phyloP scores from a whole-genome alignment of 2,329 filamentous ascomycete species.

The Fusarium goolgardi region DNA sequence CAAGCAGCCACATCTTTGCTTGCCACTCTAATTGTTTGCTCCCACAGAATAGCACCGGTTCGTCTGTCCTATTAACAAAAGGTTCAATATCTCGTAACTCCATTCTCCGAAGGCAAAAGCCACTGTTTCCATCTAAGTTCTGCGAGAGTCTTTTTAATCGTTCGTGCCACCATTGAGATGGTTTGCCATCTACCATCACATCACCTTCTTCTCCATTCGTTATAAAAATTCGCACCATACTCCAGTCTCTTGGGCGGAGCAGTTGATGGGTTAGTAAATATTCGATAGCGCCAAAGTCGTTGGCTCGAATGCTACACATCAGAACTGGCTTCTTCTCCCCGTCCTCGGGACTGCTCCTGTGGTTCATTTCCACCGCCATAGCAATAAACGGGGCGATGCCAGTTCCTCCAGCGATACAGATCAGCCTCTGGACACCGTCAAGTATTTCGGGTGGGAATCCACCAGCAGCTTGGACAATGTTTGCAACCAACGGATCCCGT shows the following conservation, averaged over 20 bases:
- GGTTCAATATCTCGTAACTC: background rate
- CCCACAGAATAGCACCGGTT: constrained; percentile 4
- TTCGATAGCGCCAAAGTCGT: constrained; percentile 3
- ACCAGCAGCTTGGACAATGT: constrained; percentile 2
- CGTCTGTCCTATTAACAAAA: rapidly evolving
- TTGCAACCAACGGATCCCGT: background rate
- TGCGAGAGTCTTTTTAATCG: background rate
- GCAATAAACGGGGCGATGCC: constrained; percentile 1
- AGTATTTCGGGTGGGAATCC: background rate
- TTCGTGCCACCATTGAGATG: constrained; percentile 8
- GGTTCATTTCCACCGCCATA: background rate
- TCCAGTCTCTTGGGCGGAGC: background rate
- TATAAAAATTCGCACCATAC: background rate
- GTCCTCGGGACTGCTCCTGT: rapidly evolving
- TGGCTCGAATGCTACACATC: constrained; percentile 8
- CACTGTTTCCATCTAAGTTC: background rate
- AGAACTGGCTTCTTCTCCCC: background rate
- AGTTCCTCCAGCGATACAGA: constrained; percentile 10
- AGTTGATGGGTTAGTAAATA: constrained; percentile 1
- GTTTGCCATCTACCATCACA: background rate
- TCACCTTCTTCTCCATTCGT: background rate
- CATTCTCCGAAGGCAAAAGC: background rate
- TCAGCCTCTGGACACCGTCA: rapidly evolving
- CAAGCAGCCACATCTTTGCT: constrained; percentile 16
- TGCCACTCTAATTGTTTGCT: constrained; percentile 24